Evolutionary conservation across 805 yeast species (phyloP).

Genomic region (Cyberlindnera xylosilytica): DNA sequence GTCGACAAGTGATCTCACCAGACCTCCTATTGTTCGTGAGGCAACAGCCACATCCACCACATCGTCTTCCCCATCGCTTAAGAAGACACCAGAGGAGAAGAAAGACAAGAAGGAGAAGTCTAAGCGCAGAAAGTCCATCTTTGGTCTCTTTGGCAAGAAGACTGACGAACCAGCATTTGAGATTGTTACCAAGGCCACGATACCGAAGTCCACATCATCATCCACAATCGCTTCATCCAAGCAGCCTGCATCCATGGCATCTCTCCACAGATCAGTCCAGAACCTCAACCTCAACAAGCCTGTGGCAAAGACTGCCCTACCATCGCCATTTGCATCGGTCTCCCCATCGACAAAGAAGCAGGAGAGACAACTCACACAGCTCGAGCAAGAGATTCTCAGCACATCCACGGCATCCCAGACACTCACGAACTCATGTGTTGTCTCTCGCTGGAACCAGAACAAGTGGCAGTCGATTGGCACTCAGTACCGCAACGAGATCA

Average conservation of each 20-base stretch:
- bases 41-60: not conserved
- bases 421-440: slow-evolving; percentile 16
- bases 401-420: slow-evolving; percentile 7
- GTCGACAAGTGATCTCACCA: slow-evolving; percentile 8
- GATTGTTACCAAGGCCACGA: slow-evolving; percentile 20
- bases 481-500: slow-evolving; percentile 15
- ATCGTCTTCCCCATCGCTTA: not conserved
- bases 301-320: not conserved
- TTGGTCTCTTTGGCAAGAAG: slow-evolving; percentile 21
- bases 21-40: not conserved
- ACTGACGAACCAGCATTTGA: slow-evolving; percentile 24
- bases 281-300: slow-evolving; percentile 1
- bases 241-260: slow-evolving; percentile 11
- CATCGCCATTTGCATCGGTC: slow-evolving; percentile 8
- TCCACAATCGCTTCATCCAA: not conserved
- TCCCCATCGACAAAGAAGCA: not conserved
- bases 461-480: slow-evolving; percentile 23
- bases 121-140: slow-evolving; percentile 25
- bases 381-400: slow-evolving; percentile 12
- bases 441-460: slow-evolving; percentile 24
- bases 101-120: slow-evolving; percentile 11
- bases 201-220: slow-evolving; percentile 1
- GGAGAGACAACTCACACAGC: slow-evolving; percentile 1
- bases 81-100: not conserved
- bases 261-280: slow-evolving; percentile 11